A percentile compares a stretch with the other conserved stretches of the same genome.
phyloP scores from a whole-genome alignment of 345 rosid genomes.

The Eucalyptus marginata region DNA sequence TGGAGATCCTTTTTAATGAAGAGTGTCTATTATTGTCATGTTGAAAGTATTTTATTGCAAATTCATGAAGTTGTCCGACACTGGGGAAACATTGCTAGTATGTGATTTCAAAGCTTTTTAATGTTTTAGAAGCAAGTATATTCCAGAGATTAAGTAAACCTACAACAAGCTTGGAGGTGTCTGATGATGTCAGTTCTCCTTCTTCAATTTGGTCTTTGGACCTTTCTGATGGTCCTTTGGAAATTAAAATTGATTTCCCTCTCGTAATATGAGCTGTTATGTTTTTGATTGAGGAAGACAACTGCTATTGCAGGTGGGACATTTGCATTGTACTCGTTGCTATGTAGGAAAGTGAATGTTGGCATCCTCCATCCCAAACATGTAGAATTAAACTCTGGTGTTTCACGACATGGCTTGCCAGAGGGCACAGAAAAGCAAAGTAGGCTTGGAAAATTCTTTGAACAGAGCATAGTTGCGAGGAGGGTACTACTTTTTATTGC shows the following conservation, averaged over 20 bases:
- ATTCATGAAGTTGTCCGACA: not conserved
- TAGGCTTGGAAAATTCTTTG: constrained; percentile 44
- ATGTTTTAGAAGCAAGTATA: not conserved
- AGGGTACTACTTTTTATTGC: constrained; percentile 56
- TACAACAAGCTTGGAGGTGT: not conserved
- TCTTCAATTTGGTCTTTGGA: not conserved
- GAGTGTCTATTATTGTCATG: not conserved
- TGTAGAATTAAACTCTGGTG: not conserved
- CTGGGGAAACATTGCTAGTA: not conserved
- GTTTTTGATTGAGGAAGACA: not conserved
- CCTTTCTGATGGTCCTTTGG: not conserved
- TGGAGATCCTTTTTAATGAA: not conserved
- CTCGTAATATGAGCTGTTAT: not conserved
- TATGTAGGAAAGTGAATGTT: constrained; percentile 60
- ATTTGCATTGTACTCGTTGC: constrained; percentile 73
- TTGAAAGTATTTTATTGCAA: not conserved
- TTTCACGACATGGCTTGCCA: not conserved
- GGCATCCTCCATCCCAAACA: constrained; percentile 32
- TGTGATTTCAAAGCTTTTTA: not conserved
- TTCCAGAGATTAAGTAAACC: not conserved
- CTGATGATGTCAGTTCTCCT: not conserved
- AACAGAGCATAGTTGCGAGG: constrained; percentile 40
- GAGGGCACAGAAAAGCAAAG: constrained; percentile 17
- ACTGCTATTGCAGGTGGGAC: constrained; percentile 60
- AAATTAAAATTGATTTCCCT: not conserved